Evolutionary conservation across 371 early-diverging fungal species (phyloP).

Genomic region (Nematocida major): DNA sequence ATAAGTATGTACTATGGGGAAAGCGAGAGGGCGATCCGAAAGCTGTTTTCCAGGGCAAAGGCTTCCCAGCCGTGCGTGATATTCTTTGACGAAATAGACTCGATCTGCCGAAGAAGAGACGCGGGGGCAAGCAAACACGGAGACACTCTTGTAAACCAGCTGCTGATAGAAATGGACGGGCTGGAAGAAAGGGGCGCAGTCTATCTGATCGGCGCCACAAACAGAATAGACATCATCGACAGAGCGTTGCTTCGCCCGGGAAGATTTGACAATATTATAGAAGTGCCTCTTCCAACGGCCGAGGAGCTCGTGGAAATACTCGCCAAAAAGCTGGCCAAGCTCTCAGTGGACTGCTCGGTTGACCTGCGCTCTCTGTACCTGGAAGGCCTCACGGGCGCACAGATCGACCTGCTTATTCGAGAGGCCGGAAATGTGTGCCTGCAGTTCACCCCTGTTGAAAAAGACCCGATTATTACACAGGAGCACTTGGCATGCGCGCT

Average conservation of each 20-base stretch:
- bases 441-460: conserved; percentile 52
- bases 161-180: conserved; percentile 93
- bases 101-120: conserved; percentile 72
- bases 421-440: conserved; percentile 60
- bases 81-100: conserved; percentile 99
- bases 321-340: conserved; percentile 51
- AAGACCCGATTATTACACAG: conserved; percentile 17
- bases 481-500: conserved; percentile 5
- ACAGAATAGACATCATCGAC: conserved; percentile 86
- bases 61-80: conserved; percentile 77
- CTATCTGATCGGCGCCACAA: conserved; percentile 85
- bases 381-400: conserved; percentile 62
- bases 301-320: conserved; percentile 65
- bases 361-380: conserved; percentile 48
- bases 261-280: conserved; percentile 86
- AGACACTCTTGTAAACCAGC: conserved; percentile 89
- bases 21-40: conserved; percentile 88
- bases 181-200: conserved; percentile 70
- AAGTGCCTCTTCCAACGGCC: conserved; percentile 73
- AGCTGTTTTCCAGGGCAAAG: conserved; percentile 88
- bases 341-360: conserved; percentile 51
- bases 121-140: conserved; percentile 64
- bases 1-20: conserved; percentile 99
- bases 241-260: conserved; percentile 94
- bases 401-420: conserved; percentile 60